phyloP scores from a whole-genome alignment of 441 rosid genomes.

The Gossypium davidsonii region DNA sequence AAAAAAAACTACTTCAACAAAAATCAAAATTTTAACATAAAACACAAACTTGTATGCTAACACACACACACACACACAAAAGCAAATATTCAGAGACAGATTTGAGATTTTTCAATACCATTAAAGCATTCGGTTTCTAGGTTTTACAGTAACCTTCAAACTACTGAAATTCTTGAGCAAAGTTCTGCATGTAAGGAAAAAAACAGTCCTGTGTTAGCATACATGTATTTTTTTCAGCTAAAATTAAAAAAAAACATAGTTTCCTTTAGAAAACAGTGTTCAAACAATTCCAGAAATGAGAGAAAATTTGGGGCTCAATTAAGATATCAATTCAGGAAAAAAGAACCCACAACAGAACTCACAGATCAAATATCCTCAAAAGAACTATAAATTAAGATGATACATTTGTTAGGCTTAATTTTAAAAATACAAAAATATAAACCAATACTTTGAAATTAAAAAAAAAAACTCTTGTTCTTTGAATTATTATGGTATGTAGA shows the following conservation, averaged over 20 bases:
- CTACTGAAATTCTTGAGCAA: conserved; percentile 61
- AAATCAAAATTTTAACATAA: background rate
- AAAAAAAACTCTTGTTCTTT: no score
- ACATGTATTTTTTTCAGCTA: conserved; percentile 60
- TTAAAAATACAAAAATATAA: no score
- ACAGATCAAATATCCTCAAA: no score
- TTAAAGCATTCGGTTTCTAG: conserved; percentile 49
- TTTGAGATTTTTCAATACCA: conserved; percentile 36
- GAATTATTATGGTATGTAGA: no score
- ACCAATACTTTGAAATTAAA: no score
- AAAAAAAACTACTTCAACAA: background rate
- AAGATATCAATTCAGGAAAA: no score
- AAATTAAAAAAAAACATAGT: background rate
- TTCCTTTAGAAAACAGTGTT: conserved; percentile 1
- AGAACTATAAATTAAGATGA: no score
- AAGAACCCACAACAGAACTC: no score
- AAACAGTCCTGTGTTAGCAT: conserved; percentile 69
- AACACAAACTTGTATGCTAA: background rate
- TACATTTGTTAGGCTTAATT: no score
- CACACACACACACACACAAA: background rate
- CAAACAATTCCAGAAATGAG: background rate
- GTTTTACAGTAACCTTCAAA: conserved; percentile 66
- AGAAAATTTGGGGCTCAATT: background rate
- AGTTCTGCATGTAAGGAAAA: conserved; percentile 65
- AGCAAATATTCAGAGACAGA: background rate